Conservation (phyloP, 306 rosid genomes). For the Quercus engelmannii region DNA sequence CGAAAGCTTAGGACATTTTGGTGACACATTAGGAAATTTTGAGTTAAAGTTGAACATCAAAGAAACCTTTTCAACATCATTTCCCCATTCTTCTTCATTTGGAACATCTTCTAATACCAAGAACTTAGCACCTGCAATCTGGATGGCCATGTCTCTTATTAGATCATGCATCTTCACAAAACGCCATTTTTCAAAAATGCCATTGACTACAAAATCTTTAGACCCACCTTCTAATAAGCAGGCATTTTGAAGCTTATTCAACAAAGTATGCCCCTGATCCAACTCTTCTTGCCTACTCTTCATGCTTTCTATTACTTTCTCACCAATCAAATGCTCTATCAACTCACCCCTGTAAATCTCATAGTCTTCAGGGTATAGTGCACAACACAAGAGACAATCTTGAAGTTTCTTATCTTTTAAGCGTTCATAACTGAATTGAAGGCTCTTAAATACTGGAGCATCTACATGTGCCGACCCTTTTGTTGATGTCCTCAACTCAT, state of each 20-base stretch:
- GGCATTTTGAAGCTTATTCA: background rate
- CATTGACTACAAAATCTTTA: accelerated
- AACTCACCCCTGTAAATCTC: constrained; percentile 17
- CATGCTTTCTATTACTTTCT: constrained; percentile 22
- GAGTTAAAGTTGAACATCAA: accelerated
- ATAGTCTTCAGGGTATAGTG: constrained; percentile 29
- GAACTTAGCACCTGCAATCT: no score
- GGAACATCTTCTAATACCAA: no score
- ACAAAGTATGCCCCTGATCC: constrained; percentile 20
- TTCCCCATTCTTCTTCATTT: no score
- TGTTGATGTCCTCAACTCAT: constrained; percentile 1
- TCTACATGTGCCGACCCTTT: constrained; percentile 16
- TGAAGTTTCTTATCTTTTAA: constrained; percentile 1
- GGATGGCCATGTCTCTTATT: background rate
- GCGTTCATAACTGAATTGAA: constrained; percentile 18
- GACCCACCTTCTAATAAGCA: constrained; percentile 5
- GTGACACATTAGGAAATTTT: no score
- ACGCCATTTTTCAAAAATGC: background rate
- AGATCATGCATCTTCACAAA: constrained; percentile 23
- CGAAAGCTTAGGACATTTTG: no score
- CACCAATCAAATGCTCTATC: constrained; percentile 21
- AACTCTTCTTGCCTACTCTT: constrained; percentile 16
- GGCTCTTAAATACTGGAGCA: constrained; percentile 8
- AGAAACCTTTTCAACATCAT: no score
- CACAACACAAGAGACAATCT: constrained; percentile 13